Evolutionary conservation across 2,329 filamentous ascomycete genomes (phyloP).

Genomic region (Xylariaceae sp.): DNA sequence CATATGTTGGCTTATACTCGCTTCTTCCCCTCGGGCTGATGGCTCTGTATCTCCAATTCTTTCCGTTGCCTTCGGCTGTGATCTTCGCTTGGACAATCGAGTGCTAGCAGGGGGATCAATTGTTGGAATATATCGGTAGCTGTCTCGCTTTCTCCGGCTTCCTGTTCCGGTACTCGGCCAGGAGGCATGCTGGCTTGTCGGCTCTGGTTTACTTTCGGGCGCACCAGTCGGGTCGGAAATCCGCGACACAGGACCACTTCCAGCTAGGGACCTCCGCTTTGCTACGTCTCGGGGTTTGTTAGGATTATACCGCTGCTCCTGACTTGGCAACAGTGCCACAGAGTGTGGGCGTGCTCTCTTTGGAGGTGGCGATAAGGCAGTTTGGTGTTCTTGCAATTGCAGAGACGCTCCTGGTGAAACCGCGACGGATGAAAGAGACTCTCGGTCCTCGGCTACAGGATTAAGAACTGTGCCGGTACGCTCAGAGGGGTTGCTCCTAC

Average conservation of each 20-base stretch:
- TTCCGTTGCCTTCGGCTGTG: neutral
- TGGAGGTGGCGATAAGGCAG: constrained; percentile 12
- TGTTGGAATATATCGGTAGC: too few relatives aligned
- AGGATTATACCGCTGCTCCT: constrained; percentile 16
- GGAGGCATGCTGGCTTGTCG: neutral
- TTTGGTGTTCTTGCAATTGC: constrained; percentile 5
- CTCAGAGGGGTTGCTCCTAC: constrained; percentile 13
- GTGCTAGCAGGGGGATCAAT: neutral
- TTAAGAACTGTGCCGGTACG: constrained; percentile 32
- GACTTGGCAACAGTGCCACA: constrained; percentile 14
- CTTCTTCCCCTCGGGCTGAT: neutral
- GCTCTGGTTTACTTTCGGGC: neutral
- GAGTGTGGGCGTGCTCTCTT: constrained; percentile 15
- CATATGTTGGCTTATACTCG: neutral
- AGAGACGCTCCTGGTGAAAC: constrained; percentile 8
- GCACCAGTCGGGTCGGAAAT: neutral
- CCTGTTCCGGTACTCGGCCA: neutral
- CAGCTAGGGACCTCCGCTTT: constrained; percentile 4
- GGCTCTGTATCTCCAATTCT: neutral
- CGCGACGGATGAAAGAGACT: constrained; percentile 28
- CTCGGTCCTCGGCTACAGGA: constrained; percentile 36
- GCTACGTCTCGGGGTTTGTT: neutral
- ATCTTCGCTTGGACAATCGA: neutral
- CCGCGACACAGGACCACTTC: neutral
- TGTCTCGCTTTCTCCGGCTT: too few relatives aligned